Evolutionary conservation across 768 basidiomycete species (phyloP).

Genomic region (Psilocybe sp.): DNA sequence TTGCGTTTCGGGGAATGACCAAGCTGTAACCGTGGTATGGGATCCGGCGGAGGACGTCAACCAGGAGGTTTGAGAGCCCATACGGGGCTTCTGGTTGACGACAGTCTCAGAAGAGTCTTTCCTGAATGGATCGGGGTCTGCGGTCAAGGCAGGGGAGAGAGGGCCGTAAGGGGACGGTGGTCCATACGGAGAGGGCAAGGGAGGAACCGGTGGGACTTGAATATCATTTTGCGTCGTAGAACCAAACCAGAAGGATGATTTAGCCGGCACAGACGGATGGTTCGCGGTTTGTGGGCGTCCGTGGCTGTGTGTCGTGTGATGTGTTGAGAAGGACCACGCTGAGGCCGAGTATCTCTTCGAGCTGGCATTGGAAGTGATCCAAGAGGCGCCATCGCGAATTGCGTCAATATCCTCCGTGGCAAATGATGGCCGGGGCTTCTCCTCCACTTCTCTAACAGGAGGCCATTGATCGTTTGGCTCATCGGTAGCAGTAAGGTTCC

Average conservation of each 20-base stretch:
- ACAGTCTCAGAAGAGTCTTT: constrained; percentile 37
- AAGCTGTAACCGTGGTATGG: constrained; percentile 56
- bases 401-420: constrained; percentile 71
- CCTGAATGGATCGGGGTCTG: constrained; percentile 64
- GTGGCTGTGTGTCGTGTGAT: constrained; percentile 46
- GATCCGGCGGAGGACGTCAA: constrained; percentile 61
- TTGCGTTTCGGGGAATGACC: constrained; percentile 63
- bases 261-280: constrained; percentile 44
- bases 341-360: constrained; percentile 59
- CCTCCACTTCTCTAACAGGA: constrained; percentile 46
- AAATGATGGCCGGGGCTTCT: constrained; percentile 61
- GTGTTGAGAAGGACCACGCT: constrained; percentile 72
- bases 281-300: constrained; percentile 33
- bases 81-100: constrained; percentile 42
- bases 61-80: constrained; percentile 74
- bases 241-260: constrained; percentile 66
- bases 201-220: constrained; percentile 66
- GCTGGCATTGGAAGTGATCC: constrained; percentile 69
- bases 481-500: constrained; percentile 55
- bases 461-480: constrained; percentile 60
- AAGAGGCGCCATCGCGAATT: constrained; percentile 74
- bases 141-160: constrained; percentile 22
- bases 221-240: constrained; percentile 39
- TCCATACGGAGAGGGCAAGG: constrained; percentile 61
- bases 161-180: constrained; percentile 31